Percentiles rank a stretch among this genome's conserved stretches.
Evolutionary conservation across 148 eudicot genomes (phyloP).

Genomic region (Tetragonia tetragonoides): DNA sequence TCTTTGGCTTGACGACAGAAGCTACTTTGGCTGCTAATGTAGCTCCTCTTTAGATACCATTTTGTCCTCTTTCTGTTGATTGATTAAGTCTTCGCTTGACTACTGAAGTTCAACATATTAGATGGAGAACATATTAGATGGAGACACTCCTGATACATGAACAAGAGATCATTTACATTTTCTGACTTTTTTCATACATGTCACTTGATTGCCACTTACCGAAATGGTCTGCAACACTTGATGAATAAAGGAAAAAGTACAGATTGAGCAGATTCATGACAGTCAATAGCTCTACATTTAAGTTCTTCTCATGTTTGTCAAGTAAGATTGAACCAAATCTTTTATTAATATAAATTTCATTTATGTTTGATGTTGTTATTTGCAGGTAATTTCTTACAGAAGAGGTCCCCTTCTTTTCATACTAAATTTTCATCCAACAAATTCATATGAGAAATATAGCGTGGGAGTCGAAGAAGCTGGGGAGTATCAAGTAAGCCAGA

Average conservation of each 20-base stretch:
- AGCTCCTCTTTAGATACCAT: background rate
- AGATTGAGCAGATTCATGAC: background rate
- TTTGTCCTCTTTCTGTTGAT: background rate
- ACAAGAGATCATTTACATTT: background rate
- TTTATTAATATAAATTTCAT: background rate
- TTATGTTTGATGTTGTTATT: constrained; percentile 1
- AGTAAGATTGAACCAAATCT: background rate
- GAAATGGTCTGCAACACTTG: background rate
- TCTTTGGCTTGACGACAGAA: too few relatives aligned
- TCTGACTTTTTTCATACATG: background rate
- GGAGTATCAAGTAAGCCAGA: constrained; percentile 76
- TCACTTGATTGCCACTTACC: background rate
- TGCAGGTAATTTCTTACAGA: constrained; percentile 78
- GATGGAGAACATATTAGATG: background rate
- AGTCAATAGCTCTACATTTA: background rate
- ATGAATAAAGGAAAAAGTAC: background rate
- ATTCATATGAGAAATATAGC: constrained; percentile 61
- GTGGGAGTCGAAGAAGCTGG: constrained; percentile 99
- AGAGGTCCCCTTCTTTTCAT: constrained; percentile 87
- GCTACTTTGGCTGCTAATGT: too few relatives aligned
- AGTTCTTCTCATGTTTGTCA: background rate
- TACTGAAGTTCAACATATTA: background rate
- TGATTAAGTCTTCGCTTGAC: background rate
- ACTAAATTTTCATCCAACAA: constrained; percentile 82
- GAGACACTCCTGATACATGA: background rate